Conservation (phyloP, 768 basidiomycete species). For the Pluteus cervinus region DNA sequence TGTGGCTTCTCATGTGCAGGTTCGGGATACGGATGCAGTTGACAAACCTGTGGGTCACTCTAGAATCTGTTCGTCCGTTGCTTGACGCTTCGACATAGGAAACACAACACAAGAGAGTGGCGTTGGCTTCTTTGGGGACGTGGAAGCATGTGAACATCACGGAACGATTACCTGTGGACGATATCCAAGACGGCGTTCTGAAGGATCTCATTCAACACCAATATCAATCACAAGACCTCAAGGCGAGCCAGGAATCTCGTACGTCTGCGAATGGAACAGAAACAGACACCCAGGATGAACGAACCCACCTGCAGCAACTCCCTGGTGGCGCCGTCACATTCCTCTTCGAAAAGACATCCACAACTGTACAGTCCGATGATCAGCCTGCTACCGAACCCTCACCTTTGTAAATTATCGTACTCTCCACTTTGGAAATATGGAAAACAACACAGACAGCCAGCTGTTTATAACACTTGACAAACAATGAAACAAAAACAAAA, state of each 20-base stretch:
- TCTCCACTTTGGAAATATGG: no score
- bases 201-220: slow-evolving; percentile 41
- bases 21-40: slow-evolving; percentile 33
- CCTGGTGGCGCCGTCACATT: slow-evolving; percentile 76
- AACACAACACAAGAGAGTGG: slow-evolving; percentile 59
- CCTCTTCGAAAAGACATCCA: slow-evolving; percentile 60
- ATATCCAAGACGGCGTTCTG: slow-evolving; percentile 63
- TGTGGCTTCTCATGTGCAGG: slow-evolving; percentile 55
- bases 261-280: no score
- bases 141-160: slow-evolving; percentile 86
- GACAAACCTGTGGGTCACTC: slow-evolving; percentile 44
- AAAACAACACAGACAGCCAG: no score
- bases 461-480: no score
- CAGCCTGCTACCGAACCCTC: no score
- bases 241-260: no score
- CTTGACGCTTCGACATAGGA: slow-evolving; percentile 36
- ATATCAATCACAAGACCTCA: no score
- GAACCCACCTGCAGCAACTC: no score
- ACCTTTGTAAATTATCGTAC: no score
- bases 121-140: slow-evolving; percentile 65
- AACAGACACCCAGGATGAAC: no score
- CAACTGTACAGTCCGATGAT: slow-evolving; percentile 11
- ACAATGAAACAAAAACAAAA: no score
- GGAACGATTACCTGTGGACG: slow-evolving; percentile 31
- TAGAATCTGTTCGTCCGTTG: not conserved